phyloP scores from a whole-genome alignment of 306 rosid genomes.

The Quercus mongolica region DNA sequence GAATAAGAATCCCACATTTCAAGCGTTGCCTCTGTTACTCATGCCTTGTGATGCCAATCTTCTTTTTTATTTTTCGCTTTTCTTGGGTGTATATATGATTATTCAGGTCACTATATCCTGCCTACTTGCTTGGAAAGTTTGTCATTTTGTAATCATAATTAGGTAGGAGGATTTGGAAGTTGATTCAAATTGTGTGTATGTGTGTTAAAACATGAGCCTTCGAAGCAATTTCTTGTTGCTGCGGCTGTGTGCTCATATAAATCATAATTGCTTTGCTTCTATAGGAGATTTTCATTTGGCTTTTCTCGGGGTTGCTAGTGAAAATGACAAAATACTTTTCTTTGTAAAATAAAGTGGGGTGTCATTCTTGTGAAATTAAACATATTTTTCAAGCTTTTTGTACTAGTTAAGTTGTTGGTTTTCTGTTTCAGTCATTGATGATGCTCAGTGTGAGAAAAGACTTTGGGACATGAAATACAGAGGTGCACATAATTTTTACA shows the following conservation, averaged over 20 bases:
- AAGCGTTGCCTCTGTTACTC: neutral
- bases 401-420: neutral
- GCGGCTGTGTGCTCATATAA: neutral
- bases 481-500: constrained; percentile 73
- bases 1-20: neutral
- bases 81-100: too few relatives aligned
- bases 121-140: neutral
- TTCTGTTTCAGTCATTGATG: constrained; percentile 74
- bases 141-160: neutral
- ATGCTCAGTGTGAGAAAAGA: constrained; percentile 76
- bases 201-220: neutral
- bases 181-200: neutral
- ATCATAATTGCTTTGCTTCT: neutral
- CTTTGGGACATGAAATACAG: constrained; percentile 92
- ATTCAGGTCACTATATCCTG: neutral
- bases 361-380: neutral
- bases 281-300: neutral
- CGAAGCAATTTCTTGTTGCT: neutral
- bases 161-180: neutral
- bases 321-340: neutral
- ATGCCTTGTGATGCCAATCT: neutral
- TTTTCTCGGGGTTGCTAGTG: neutral
- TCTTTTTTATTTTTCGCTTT: neutral
- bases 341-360: neutral
- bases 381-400: too few relatives aligned